Evolutionary conservation across 2,329 filamentous ascomycete species (phyloP), one percentile per base, ranked within the genome.

Genomic region (Pyricularia sp.): DNA sequence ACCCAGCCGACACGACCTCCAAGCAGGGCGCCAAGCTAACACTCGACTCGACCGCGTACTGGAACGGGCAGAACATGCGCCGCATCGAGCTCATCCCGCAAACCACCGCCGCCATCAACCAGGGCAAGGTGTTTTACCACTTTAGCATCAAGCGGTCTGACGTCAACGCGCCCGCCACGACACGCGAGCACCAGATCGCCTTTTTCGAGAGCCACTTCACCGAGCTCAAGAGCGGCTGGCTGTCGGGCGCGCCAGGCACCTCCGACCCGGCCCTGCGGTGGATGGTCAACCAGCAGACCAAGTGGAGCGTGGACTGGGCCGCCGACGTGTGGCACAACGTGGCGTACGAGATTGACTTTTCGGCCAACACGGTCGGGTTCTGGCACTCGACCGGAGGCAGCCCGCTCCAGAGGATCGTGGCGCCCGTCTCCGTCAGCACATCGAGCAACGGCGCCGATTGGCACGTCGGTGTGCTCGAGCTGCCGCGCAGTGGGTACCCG

Each of bases 61-160:
- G 90, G 90, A 89, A 92, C 77, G 88, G 86, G 26, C 88, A 91
- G 75, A 86, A 78, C 65, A 92, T 92, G 90, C 87, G 89, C 76
- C 85, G 90, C 67, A 92, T 88, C 0, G 90, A 92, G 79, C 80
- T 92, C 70, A 92, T 93, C 72, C 90, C 90, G 11, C 88, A 91
- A 79, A 91, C 89, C 0, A 84, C 78, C 1, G 86, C 86, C 0
- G 82, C 87, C 70, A 90, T 92, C 77, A 88, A 87, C 72, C 74
- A 78, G n/a, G 89, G 89, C 63, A 88, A 85, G 66, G 84, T 91
- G 50, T 90, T 84, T 79, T 92, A 92, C 78, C 90, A 92, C 78
- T 92, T 92, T 79, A 88, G 84, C 70, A 84, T 92, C 72, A 87
- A 85, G 82, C 82, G 86, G 64, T 81, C 78, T 14, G 81, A 80